Base-by-base conservation (phyloP, 257 asterid species). In the Apocynum venetum region DNA sequence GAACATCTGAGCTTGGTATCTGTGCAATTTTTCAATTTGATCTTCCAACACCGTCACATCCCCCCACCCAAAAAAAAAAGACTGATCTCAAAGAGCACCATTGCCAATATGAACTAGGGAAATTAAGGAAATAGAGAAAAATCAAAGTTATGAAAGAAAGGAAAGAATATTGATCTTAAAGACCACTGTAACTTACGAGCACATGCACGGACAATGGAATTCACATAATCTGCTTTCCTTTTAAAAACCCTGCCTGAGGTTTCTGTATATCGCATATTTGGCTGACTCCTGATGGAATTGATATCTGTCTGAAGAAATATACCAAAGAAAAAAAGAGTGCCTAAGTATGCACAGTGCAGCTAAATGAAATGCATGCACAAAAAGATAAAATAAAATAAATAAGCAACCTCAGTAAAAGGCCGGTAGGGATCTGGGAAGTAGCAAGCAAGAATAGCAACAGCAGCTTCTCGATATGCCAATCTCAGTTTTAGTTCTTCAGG, bases 401-500 rank as follows among this genome's bases (percentile, higher is more conserved):
- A 53, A 55, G 31, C 25, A 9, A 95, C 99, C 74, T 88, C 96
- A 52, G 83, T 81, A 82, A 96, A 90, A 61, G 93, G 92, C 46
- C 89, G 90, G 82, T 84, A 84, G 64, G 97, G 87, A 86, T 96
- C 97, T 64, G 98, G 99, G 80, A 96, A 83, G 87, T 77, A 80
- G 84, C 99, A 96, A 77, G 94, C 94, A 85, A 96, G 92, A 86
- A 96, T 87, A 74, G 99, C 97, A 80, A 96, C 97, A 77, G 98
- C 97, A 69, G 99, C 99, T 90, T 96, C 99, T 79, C 99, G 80
- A 80, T 93, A 93, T 74, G 99, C 99, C 86, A 93, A 85, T 85
- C 99, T 90, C 81, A 93, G 87, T 81, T 92, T 96, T 69, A 96
- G 84, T 86, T 93, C 99, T 84, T 93, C 96, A 51, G 99, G 99